Conservation (phyloP, 2,329 filamentous ascomycete genomes). For the Teratosphaeria zuluensis region DNA sequence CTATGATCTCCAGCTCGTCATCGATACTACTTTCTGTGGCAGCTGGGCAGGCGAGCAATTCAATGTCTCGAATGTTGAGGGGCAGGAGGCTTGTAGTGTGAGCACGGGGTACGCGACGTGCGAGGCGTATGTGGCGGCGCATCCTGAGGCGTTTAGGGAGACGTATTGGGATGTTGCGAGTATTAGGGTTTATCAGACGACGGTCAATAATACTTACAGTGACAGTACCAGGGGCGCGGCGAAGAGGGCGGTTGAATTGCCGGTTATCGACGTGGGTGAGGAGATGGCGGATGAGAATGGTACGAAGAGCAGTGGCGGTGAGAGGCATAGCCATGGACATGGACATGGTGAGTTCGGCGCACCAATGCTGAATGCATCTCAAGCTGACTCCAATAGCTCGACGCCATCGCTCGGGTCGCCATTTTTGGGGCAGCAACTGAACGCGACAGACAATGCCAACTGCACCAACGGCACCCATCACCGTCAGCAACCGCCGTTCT, state of each 20-base stretch:
- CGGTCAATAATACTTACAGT: slow-evolving; percentile 5
- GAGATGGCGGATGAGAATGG: neutral
- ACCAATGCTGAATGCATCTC: too few species aligned
- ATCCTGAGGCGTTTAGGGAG: slow-evolving; percentile 60
- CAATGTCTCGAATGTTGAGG: slow-evolving; percentile 46
- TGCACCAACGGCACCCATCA: too few species aligned
- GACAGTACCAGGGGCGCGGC: slow-evolving; percentile 19
- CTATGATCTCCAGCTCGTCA: slow-evolving; percentile 61
- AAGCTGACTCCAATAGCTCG: too few species aligned
- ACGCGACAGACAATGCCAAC: neutral
- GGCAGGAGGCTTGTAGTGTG: slow-evolving; percentile 24
- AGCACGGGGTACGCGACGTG: slow-evolving; percentile 52
- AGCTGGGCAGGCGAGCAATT: slow-evolving; percentile 74
- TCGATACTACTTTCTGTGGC: slow-evolving; percentile 80
- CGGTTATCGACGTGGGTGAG: neutral
- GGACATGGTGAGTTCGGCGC: too few species aligned
- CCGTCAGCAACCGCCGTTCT: neutral
- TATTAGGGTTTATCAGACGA: slow-evolving; percentile 48
- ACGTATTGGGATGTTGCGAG: slow-evolving; percentile 71
- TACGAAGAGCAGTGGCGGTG: too few species aligned
- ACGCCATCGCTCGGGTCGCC: neutral
- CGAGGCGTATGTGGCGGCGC: slow-evolving; percentile 59
- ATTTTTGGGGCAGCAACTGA: neutral
- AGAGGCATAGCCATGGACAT: too few species aligned
- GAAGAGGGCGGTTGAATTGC: slow-evolving; percentile 20